These are phyloP conservation scores for Volvariella surrecta DNA, from an alignment of 1,284 basidiomycete genomes.

Conservation along the genomic window DNA sequence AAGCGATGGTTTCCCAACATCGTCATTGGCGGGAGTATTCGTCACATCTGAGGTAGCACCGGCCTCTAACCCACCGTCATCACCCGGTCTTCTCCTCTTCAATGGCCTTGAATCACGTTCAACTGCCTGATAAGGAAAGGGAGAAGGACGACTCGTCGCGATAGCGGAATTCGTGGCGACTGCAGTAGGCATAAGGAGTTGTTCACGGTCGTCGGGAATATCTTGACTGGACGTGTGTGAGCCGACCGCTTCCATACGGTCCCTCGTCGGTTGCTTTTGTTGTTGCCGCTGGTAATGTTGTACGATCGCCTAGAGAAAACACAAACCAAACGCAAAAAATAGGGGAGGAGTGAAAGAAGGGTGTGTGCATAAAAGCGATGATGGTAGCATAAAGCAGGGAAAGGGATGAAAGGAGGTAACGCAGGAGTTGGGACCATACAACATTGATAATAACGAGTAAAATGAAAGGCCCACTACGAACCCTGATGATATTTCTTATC, in stretches of 20 bases:
- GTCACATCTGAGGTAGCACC: not conserved
- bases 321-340: no score
- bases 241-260: no score
- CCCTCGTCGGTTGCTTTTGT: no score
- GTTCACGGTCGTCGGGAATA: no score
- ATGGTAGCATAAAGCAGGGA: constrained; percentile 12
- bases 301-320: no score
- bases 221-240: no score
- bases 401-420: constrained; percentile 39
- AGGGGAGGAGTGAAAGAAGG: not conserved
- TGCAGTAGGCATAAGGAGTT: no score
- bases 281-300: no score
- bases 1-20: constrained; percentile 25
- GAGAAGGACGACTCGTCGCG: no score
- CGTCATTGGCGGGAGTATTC: constrained; percentile 1
- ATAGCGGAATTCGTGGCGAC: no score
- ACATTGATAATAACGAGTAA: constrained; percentile 9
- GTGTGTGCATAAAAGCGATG: not conserved
- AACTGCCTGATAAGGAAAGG: no score
- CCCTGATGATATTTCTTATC: constrained; percentile 49
- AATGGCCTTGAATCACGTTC: not conserved
- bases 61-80: no score
- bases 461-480: constrained; percentile 44
- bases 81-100: not conserved
- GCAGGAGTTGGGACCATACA: constrained; percentile 32